Evolutionary conservation across 768 basidiomycete species (phyloP).

Genomic region (Floccularia luteovirens): DNA sequence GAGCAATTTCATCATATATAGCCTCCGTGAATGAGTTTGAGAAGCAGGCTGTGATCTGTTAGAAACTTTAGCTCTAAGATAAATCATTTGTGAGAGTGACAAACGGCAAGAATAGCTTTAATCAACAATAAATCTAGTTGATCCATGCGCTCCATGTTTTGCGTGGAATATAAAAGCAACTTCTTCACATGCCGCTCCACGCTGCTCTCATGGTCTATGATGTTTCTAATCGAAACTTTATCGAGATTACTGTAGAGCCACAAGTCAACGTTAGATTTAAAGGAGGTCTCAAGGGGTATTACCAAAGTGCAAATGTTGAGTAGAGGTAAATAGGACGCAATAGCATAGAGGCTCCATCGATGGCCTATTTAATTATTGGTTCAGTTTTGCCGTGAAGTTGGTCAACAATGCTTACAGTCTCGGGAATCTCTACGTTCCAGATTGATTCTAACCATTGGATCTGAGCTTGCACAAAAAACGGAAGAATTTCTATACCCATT

Average conservation of each 20-base stretch:
- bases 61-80: not conserved
- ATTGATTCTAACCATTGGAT: constrained; percentile 44
- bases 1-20: too few species aligned
- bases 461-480: constrained; percentile 23
- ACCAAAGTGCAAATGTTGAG: constrained; percentile 32
- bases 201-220: constrained; percentile 27
- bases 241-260: constrained; percentile 28
- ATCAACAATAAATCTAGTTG: constrained; percentile 33
- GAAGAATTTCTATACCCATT: not conserved
- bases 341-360: constrained; percentile 31
- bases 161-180: constrained; percentile 28
- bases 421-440: constrained; percentile 25
- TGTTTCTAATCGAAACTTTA: constrained; percentile 28
- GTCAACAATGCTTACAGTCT: constrained; percentile 14
- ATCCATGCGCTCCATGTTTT: constrained; percentile 26
- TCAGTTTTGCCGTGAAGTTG: not conserved
- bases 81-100: constrained; percentile 8
- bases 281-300: constrained; percentile 9
- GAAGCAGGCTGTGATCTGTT: constrained; percentile 39
- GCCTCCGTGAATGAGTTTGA: constrained; percentile 10
- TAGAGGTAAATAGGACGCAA: constrained; percentile 35
- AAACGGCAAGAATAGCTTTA: constrained; percentile 33
- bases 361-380: constrained; percentile 10
- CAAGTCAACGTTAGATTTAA: constrained; percentile 4
- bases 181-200: constrained; percentile 31